Conservation (phyloP, 1,284 basidiomycete genomes). For the Ganoderma boninense region DNA sequence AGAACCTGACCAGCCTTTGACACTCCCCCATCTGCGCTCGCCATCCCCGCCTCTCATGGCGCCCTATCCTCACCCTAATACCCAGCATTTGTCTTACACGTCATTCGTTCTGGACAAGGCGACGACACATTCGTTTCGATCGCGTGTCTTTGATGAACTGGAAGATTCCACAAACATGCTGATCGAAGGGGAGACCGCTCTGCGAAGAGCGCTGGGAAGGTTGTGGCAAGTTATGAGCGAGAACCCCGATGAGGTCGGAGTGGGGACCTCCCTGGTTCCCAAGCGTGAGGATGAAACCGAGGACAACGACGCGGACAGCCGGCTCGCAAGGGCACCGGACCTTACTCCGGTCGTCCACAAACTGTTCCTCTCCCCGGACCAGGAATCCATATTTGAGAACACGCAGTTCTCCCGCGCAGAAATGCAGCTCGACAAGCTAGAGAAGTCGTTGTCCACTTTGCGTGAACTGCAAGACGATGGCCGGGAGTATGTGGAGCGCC, state of each 20-base stretch:
- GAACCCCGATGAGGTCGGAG: constrained; percentile 51
- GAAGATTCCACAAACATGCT: constrained; percentile 80
- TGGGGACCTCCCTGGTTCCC: constrained; percentile 56
- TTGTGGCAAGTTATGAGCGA: constrained; percentile 83
- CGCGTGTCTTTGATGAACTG: constrained; percentile 76
- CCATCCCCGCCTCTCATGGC: constrained; percentile 57
- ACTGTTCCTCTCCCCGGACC: constrained; percentile 65
- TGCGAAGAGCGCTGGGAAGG: constrained; percentile 76
- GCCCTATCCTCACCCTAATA: constrained; percentile 72
- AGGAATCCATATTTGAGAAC: constrained; percentile 52
- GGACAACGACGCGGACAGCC: constrained; percentile 56
- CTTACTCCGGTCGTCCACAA: constrained; percentile 70
- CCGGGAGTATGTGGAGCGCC: constrained; percentile 79
- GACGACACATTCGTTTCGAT: constrained; percentile 83
- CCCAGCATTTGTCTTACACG: constrained; percentile 76
- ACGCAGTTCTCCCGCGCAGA: constrained; percentile 71
- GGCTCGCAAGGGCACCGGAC: constrained; percentile 69
- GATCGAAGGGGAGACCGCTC: constrained; percentile 77
- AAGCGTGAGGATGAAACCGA: constrained; percentile 70
- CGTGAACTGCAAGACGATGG: constrained; percentile 84
- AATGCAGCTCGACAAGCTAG: constrained; percentile 70
- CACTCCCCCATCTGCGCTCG: constrained; percentile 54
- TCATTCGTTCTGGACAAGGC: constrained; percentile 85
- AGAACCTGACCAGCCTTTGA: constrained; percentile 48
- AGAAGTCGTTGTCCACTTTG: constrained; percentile 73